phyloP scores from a whole-genome alignment of 2,329 filamentous ascomycete species.

The Aspergillus sp. region DNA sequence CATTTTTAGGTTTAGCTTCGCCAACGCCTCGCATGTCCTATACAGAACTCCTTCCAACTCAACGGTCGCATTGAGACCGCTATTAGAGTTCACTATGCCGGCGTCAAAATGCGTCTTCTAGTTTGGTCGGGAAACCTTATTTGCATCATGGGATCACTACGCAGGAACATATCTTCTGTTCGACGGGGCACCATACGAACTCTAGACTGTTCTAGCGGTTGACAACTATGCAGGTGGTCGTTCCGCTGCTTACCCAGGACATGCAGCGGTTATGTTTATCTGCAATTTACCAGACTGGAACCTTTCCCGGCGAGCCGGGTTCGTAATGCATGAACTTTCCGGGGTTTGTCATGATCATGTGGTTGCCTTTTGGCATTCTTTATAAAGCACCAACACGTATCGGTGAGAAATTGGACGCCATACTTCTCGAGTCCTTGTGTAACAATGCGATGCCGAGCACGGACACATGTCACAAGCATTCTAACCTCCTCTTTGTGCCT shows the following conservation, averaged over 20 bases:
- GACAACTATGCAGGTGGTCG: neutral
- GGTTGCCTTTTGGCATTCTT: neutral
- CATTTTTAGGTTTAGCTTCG: neutral
- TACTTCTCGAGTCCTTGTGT: neutral
- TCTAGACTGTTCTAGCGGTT: neutral
- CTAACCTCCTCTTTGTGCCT: neutral
- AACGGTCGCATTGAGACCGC: neutral
- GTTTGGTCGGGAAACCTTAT: neutral
- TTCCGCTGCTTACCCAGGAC: too few relatives aligned
- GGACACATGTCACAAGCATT: neutral
- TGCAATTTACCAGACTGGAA: neutral
- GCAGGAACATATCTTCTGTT: neutral
- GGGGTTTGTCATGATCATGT: neutral
- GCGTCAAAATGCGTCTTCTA: neutral
- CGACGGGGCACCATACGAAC: too few relatives aligned
- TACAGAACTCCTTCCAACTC: neutral
- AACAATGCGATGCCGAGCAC: neutral
- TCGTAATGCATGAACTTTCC: neutral
- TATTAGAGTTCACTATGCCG: neutral
- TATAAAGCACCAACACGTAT: neutral
- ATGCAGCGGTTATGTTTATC: neutral
- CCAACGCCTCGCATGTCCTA: neutral
- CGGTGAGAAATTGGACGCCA: neutral
- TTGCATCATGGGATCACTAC: neutral
- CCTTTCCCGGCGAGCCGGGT: too few relatives aligned